Percentiles rank a stretch among this genome's conserved stretches.
Evolutionary conservation across 2,329 filamentous ascomycete species (phyloP).

Genomic region (Aspergillus sergii): DNA sequence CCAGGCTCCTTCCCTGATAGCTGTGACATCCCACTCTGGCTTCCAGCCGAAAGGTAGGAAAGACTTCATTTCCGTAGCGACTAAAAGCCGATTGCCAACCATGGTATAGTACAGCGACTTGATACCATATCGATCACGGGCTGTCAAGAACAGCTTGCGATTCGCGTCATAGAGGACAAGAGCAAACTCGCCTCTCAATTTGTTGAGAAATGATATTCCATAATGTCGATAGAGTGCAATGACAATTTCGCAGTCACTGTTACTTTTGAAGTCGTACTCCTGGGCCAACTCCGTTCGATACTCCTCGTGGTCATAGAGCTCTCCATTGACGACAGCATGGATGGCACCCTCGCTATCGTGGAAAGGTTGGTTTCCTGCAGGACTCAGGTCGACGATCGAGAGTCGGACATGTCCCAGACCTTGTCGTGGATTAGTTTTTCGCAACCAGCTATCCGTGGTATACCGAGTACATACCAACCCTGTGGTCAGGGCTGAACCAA

Average conservation of each 20-base stretch:
- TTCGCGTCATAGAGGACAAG: slow-evolving; percentile 55
- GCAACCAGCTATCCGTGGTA: not conserved
- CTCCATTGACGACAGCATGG: slow-evolving; percentile 62
- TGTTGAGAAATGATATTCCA: slow-evolving; percentile 49
- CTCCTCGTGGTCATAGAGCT: slow-evolving; percentile 59
- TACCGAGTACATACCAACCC: slow-evolving; percentile 38
- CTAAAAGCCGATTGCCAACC: slow-evolving; percentile 43
- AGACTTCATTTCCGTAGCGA: slow-evolving; percentile 59
- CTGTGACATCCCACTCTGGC: slow-evolving; percentile 56
- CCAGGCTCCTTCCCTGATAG: slow-evolving; percentile 49
- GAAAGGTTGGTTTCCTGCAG: slow-evolving; percentile 52
- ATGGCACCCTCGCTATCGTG: slow-evolving; percentile 43
- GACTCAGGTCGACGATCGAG: slow-evolving; percentile 56
- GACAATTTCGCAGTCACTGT: slow-evolving; percentile 56
- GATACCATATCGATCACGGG: slow-evolving; percentile 59
- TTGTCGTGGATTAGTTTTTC: slow-evolving; percentile 18
- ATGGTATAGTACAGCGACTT: slow-evolving; percentile 60
- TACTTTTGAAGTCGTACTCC: slow-evolving; percentile 50
- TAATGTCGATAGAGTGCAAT: slow-evolving; percentile 56
- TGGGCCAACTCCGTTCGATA: slow-evolving; percentile 43
- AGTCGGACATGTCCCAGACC: slow-evolving; percentile 55
- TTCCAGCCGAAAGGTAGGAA: slow-evolving; percentile 56
- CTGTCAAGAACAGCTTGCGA: slow-evolving; percentile 49
- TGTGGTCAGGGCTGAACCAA: slow-evolving; percentile 49
- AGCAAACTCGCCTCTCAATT: slow-evolving; percentile 59